Evolutionary conservation across 73 alveolate species (phyloP), one percentile per base, ranked within the genome.

Genomic region (Paramecium biaurelia): DNA sequence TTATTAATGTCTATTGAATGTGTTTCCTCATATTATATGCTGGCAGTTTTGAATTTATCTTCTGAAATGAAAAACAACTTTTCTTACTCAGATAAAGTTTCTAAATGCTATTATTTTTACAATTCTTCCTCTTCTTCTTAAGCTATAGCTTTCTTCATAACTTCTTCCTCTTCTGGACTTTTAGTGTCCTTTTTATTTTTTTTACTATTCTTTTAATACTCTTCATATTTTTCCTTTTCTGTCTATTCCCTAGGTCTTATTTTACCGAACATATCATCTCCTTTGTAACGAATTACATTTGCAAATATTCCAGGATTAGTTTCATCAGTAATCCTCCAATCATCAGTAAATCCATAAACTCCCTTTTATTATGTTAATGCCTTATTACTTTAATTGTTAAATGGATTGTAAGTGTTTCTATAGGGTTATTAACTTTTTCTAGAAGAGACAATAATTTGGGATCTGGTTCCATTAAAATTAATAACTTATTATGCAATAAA

Each of bases 61-160:
- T 96, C 98, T 85, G 74, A 21, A 15, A 93, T 94, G 28, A 93
- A 85, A 88, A 85, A 93, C 88, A 86, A 92, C 76, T 94, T 96
- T 21, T 93, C 92, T 49, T 96, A 93, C 72, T 96, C 98, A 76
- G 74, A 93, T 10, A 94, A 92, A 0, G 93, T 88, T 68, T 92
- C 96, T 94, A 94, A 93, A 59, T 92, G 95, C 76, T 94, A 94
- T 63, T 92, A 70, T 32, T 92, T 90, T 79, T 89, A 89, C 20
- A 72, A 76, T 30, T 96, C 98, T 79, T 92, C 97, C 58, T 94
- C 96, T 79, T 96, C 98, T 67, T 93, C 96, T 90, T 89, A 92
- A 30, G 89, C 95, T 57, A 85, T 92, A 79, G 92, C 95, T 6
- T 89, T 34, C 59, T 87, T 76, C 59, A 88, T 59, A 2, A 82